A percentile compares a stretch with the other conserved stretches of the same genome.
phyloP scores from a whole-genome alignment of 495 filamentous ascomycete genomes.

The Pyrenula aspistea region DNA sequence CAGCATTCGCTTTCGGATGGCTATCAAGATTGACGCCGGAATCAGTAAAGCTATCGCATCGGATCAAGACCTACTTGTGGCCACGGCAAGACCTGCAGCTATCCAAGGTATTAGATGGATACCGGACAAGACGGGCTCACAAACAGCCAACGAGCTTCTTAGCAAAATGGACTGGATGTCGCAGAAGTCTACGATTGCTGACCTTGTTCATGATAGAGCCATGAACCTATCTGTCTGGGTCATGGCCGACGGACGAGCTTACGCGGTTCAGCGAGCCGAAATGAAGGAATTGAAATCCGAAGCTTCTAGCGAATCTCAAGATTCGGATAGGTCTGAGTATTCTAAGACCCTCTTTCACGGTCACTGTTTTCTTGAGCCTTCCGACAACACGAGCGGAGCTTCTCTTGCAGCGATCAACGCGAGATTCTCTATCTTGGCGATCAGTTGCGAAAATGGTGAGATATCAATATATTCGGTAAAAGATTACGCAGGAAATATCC shows the following conservation, averaged over 20 bases:
- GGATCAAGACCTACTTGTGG: conserved; percentile 87
- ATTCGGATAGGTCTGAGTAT: conserved; percentile 12
- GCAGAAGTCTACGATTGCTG: conserved; percentile 58
- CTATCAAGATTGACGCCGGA: conserved; percentile 94
- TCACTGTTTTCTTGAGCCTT: conserved; percentile 77
- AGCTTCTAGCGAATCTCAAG: not conserved
- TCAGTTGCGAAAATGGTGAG: conserved; percentile 70
- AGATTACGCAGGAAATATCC: conserved; percentile 89
- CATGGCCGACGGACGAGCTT: conserved; percentile 78
- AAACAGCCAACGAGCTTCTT: conserved; percentile 84
- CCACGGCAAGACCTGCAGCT: conserved; percentile 84
- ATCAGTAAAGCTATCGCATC: conserved; percentile 79
- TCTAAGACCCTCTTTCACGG: conserved; percentile 70
- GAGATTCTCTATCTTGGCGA: conserved; percentile 80
- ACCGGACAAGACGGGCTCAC: conserved; percentile 64
- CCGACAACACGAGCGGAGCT: conserved; percentile 44
- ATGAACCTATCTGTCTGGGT: conserved; percentile 97
- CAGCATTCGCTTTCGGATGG: conserved; percentile 88
- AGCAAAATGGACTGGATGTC: conserved; percentile 76
- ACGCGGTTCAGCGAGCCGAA: conserved; percentile 71
- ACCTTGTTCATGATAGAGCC: conserved; percentile 92
- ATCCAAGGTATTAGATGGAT: conserved; percentile 95
- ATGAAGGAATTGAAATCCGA: conserved; percentile 3
- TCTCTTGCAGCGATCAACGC: conserved; percentile 78
- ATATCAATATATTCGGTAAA: conserved; percentile 79